Percentiles rank a stretch among this genome's conserved stretches.
phyloP scores from a whole-genome alignment of 352 stramenopile genomes.

The Globisporangium recalcitrans region DNA sequence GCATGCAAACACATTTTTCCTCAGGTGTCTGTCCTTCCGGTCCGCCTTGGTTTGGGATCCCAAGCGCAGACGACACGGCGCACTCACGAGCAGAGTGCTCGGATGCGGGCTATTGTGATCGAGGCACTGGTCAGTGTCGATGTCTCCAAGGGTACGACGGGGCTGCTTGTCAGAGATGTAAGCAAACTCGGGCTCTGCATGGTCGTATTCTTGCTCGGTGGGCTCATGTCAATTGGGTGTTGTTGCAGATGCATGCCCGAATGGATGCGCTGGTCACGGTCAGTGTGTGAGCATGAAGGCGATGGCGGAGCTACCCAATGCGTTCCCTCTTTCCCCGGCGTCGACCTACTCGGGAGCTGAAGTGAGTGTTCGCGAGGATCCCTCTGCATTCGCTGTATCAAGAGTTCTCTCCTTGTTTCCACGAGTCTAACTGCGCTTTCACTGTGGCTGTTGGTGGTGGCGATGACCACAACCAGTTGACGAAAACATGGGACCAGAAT shows the following conservation, averaged over 20 bases:
- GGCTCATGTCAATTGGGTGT: neutral
- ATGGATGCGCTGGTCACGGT: slow-evolving; percentile 65
- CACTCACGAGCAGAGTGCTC: slow-evolving; percentile 59
- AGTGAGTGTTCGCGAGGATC: slow-evolving; percentile 10
- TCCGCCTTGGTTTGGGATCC: slow-evolving; percentile 56
- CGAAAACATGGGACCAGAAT: slow-evolving; percentile 74
- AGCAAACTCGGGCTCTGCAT: slow-evolving; percentile 1
- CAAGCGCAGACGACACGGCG: slow-evolving; percentile 30
- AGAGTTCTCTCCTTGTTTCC: neutral
- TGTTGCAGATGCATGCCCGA: slow-evolving; percentile 34
- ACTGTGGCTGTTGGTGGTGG: neutral
- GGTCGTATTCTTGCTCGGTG: neutral
- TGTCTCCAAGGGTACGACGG: slow-evolving; percentile 71
- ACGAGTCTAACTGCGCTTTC: neutral
- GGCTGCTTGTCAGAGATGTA: slow-evolving; percentile 64
- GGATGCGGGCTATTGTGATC: slow-evolving; percentile 55
- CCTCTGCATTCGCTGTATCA: neutral
- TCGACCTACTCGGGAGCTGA: slow-evolving; percentile 53
- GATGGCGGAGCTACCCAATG: slow-evolving; percentile 37
- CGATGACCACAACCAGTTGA: slow-evolving; percentile 16
- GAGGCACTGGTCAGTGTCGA: slow-evolving; percentile 44
- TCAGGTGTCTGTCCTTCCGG: slow-evolving; percentile 62
- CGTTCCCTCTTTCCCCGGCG: slow-evolving; percentile 50
- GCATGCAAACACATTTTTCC: neutral
- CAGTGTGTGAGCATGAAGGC: slow-evolving; percentile 68